Percentiles rank a stretch among this genome's conserved stretches.
Conservation (phyloP, 257 asterid species). For the Solanum chmielewskii region DNA sequence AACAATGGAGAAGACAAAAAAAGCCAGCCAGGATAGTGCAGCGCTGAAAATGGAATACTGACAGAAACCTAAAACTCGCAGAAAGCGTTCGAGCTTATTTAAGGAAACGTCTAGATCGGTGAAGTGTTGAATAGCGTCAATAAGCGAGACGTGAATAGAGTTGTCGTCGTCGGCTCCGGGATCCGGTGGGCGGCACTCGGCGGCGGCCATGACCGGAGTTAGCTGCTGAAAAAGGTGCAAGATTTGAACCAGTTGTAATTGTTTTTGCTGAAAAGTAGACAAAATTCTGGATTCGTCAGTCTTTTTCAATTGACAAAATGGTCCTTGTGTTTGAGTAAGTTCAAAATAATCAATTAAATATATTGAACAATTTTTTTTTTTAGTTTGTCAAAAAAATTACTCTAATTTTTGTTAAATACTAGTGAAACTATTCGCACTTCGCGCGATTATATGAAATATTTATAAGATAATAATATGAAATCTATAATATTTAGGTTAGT, state of each 20-base stretch:
- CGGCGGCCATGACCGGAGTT: neutral
- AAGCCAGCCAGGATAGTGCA: constrained; percentile 52
- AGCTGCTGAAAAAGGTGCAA: neutral
- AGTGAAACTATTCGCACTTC: too few species aligned
- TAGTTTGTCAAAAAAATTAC: too few species aligned
- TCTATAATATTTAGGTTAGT: too few species aligned
- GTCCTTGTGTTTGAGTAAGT: neutral
- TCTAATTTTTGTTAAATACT: too few species aligned
- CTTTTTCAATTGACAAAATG: neutral
- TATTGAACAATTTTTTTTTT: too few species aligned
- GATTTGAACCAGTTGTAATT: neutral
- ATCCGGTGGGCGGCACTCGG: neutral
- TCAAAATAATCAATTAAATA: too few species aligned
- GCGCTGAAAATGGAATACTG: constrained; percentile 31
- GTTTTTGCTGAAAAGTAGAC: neutral
- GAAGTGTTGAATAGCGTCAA: neutral
- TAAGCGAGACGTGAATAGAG: constrained; percentile 16
- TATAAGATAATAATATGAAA: too few species aligned
- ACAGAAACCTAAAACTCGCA: constrained; percentile 50
- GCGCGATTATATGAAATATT: too few species aligned
- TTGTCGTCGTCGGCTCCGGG: neutral
- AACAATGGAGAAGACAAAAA: constrained; percentile 30
- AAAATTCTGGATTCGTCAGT: neutral
- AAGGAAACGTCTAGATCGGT: constrained; percentile 37
- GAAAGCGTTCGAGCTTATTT: constrained; percentile 31